These are phyloP conservation scores for Alternaria metachromatica DNA, from an alignment of 2,329 filamentous ascomycete species.

Conservation along the genomic window DNA sequence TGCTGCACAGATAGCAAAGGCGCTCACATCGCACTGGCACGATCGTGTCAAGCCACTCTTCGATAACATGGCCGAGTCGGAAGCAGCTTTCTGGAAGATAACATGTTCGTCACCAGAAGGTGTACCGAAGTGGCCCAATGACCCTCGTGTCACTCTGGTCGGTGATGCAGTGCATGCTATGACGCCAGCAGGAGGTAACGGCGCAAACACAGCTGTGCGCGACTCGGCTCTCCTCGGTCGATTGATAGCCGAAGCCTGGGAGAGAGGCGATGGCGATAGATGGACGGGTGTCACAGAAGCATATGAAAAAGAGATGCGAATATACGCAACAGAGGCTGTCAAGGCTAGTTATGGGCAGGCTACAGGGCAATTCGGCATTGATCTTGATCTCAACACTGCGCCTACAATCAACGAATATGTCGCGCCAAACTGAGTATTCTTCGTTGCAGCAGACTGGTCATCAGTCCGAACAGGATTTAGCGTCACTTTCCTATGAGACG, in stretches of 20 bases:
- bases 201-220: constrained; percentile 55
- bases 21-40: constrained; percentile 63
- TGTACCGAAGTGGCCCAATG: constrained; percentile 66
- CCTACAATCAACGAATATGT: constrained; percentile 26
- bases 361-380: constrained; percentile 16
- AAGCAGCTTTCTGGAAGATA: constrained; percentile 72
- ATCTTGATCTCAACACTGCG: constrained; percentile 26
- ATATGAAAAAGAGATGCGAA: constrained; percentile 49
- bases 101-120: constrained; percentile 67
- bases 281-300: constrained; percentile 45
- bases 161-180: constrained; percentile 57
- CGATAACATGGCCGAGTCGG: constrained; percentile 62
- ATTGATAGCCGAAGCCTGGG: constrained; percentile 38
- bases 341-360: constrained; percentile 57
- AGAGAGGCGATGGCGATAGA: constrained; percentile 25
- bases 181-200: constrained; percentile 56
- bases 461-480: background rate
- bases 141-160: constrained; percentile 58
- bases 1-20: constrained; percentile 65
- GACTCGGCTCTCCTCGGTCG: constrained; percentile 53
- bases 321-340: constrained; percentile 53
- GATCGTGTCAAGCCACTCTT: constrained; percentile 63
- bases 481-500: background rate
- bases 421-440: constrained; percentile 19
- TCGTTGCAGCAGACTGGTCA: background rate